phyloP scores from a whole-genome alignment of 805 yeast species.

The Starmerella sp. region DNA sequence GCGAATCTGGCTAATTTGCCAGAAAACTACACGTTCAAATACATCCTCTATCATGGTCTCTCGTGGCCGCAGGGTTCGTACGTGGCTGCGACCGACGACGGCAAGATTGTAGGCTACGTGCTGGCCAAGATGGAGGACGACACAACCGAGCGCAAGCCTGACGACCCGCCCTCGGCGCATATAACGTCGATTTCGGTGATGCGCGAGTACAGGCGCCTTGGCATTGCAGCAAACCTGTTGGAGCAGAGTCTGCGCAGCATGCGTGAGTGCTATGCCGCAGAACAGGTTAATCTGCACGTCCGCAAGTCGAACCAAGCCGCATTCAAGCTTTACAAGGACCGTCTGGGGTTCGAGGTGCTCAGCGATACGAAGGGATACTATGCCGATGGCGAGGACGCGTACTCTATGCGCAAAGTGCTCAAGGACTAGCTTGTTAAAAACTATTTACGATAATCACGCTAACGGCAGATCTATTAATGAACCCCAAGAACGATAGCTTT shows the following conservation, averaged over 20 bases:
- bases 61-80: conserved; percentile 98
- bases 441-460: neutral
- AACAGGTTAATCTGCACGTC: conserved; percentile 83
- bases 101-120: conserved; percentile 87
- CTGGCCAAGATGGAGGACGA: conserved; percentile 96
- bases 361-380: conserved; percentile 80
- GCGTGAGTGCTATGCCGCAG: conserved; percentile 68
- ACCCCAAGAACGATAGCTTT: too few relatives aligned
- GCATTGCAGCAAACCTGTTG: conserved; percentile 78
- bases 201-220: conserved; percentile 92
- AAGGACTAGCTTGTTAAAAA: neutral
- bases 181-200: conserved; percentile 87
- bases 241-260: conserved; percentile 70
- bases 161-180: conserved; percentile 62
- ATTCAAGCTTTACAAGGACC: conserved; percentile 75
- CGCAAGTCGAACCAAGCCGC: conserved; percentile 92
- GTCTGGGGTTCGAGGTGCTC: conserved; percentile 70
- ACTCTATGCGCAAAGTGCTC: conserved; percentile 64
- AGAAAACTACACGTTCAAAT: conserved; percentile 84
- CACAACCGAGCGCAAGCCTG: conserved; percentile 21
- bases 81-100: conserved; percentile 69
- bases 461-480: too few relatives aligned
- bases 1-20: conserved; percentile 87
- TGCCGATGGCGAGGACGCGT: conserved; percentile 96
- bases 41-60: conserved; percentile 83